Evolutionary conservation across 2,329 filamentous ascomycete species (phyloP), one percentile per base, ranked within the genome.

Genomic region (Byssoonygena ceratinophila): DNA sequence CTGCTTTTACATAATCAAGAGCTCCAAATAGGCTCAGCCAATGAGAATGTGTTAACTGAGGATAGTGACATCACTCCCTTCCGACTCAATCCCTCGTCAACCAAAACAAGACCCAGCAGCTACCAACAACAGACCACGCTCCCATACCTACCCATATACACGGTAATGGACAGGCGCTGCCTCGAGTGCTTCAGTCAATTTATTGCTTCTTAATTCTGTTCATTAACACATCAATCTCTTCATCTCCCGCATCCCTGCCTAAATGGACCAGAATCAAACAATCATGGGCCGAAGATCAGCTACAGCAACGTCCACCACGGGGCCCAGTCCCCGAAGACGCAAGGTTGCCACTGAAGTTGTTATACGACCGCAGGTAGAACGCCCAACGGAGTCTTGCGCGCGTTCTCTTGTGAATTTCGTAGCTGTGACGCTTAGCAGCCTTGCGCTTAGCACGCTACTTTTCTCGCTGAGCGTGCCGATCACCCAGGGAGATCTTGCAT

Each of bases 401-500:
- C 65, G 65, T 29, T 61, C 65, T 8, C 43, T 58, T 12, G 53
- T 61, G 4, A 73, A 75, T 53, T 76, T 80, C 27, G 62, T 74
- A 3, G 66, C 69, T 3, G 64, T 68, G 3, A 67, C 78, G n/a
- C 52, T 76, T 16, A 64, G 76, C 54, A 80, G 74, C 67, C 74
- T 90, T 54, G 71, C 74, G 29, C 69, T 88, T 53, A 84, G 82
- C 57, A 76, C 79, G 14, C 61, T 82, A 16, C 76, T 86, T 5
- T 85, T 85, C 66, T 79, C 80, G 44, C 64, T 83, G 49, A 72
- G 79, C 5, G 75, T 79, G 45, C 74, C 78, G 34, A 75, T 80
- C 56, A 81, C 80, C 4, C 74, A 76, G 12, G 79, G 77, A 5
- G 83, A 90, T 66, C 72, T 94, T 37, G 81, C 81, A 1, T 71